These are phyloP conservation scores for Fusarium sp. DNA, from an alignment of 2,329 filamentous ascomycete species.

Conservation along the genomic window DNA sequence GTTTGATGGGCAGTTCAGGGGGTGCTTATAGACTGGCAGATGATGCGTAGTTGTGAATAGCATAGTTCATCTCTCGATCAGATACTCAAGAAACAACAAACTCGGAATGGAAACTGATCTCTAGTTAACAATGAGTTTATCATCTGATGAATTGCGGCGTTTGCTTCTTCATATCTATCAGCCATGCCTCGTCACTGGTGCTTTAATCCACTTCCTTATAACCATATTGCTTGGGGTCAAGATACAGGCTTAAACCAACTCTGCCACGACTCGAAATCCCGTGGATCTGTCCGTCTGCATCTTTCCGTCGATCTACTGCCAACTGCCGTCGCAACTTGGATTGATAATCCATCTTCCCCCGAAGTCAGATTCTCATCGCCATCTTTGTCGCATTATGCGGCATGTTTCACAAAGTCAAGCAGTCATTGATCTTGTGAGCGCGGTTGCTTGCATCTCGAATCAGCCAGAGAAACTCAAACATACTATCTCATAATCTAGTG, in stretches of 20 bases:
- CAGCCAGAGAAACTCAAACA: neutral
- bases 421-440: slow-evolving; percentile 14
- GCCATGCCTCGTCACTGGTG: neutral
- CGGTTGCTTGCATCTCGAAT: slow-evolving; percentile 18
- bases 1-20: neutral
- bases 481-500: neutral
- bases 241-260: neutral
- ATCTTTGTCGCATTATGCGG: neutral
- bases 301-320: slow-evolving; percentile 3
- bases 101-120: neutral
- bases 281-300: slow-evolving; percentile 2
- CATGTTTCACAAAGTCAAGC: slow-evolving; percentile 1
- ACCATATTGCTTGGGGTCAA: neutral
- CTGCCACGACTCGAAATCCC: neutral
- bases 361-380: neutral
- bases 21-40: neutral
- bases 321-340: neutral
- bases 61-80: neutral
- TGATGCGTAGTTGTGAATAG: neutral
- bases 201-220: neutral
- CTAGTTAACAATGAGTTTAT: neutral
- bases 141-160: neutral
- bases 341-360: neutral
- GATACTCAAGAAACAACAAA: neutral
- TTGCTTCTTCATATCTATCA: neutral